A percentile compares a stretch with the other conserved stretches of the same genome.
Conservation (phyloP, 306 rosid genomes). For the Betula pendula region DNA sequence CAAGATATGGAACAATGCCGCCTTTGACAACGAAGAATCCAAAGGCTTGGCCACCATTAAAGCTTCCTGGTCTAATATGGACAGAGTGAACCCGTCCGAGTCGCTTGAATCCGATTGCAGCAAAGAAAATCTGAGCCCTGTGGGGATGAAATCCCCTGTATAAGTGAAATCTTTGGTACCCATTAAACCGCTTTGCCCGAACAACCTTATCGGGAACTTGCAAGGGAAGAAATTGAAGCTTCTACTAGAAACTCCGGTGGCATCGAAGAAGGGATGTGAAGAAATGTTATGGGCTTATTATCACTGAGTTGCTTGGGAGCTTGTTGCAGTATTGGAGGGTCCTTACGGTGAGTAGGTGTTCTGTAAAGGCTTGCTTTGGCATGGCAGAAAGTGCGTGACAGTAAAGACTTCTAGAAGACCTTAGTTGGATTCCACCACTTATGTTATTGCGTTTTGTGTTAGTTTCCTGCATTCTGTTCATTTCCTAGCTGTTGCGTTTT, state of each 20-base stretch:
- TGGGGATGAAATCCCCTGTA: constrained; percentile 33
- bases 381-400: no score
- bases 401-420: no score
- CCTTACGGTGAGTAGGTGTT: no score
- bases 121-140: constrained; percentile 63
- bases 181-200: constrained; percentile 36
- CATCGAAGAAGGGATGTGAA: constrained; percentile 12
- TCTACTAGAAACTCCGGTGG: constrained; percentile 12
- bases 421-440: no score
- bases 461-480: no score
- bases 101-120: constrained; percentile 48
- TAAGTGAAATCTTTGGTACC: constrained; percentile 35
- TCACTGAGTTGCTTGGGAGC: no score
- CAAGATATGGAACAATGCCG: constrained; percentile 70
- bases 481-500: no score
- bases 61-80: constrained; percentile 41
- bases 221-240: constrained; percentile 36
- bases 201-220: constrained; percentile 27
- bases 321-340: no score
- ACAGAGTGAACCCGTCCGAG: constrained; percentile 27
- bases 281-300: no score
- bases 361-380: no score
- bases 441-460: no score
- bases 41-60: constrained; percentile 15
- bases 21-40: constrained; percentile 51